Base-by-base conservation (phyloP, 2,329 filamentous ascomycete species). In the Grosmannia penicillata region DNA sequence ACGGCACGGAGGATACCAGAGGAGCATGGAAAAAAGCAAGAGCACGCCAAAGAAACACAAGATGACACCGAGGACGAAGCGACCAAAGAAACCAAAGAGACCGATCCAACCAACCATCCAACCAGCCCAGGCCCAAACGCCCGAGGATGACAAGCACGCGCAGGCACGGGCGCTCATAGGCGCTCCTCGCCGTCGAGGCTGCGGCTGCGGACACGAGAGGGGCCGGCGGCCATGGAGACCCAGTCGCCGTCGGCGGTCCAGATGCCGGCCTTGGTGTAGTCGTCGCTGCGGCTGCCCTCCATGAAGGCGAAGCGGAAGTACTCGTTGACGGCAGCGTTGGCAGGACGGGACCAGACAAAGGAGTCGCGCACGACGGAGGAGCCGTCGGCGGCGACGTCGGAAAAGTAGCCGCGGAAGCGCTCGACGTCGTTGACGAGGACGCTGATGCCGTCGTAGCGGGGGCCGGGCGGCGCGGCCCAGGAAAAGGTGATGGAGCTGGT, bases 391-490 rank as follows among this genome's bases (percentile, higher is more conserved):
- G 19, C 62, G 29, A 61, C 65, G 35, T 75, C 69, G 33, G 68
- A 69, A 44, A 80, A 79, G 55, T 79, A 89, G 6, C 71, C 71
- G n/a, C 79, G 63, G 54, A 79, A 86, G 17, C 82, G 65, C 57
- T 93, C 84, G 1, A 93, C 84, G 48, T 93, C 84, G 51, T 93
- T 91, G 46, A 93, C 81, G 0, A 93, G 62, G 14, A 91, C 69
- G 51, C 78, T 84, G 42, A 93, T 69, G 11, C 83, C 84, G 49
- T 89, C 80, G 47, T 76, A 84, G 18, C 66, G 60, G 8, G 63
- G 58, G 46, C 60, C 58, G 14, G 63, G 59, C 18, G 63, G 63
- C 26, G 54, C 43, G 3, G 58, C 57, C 72, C 70, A 77, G 3
- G 54, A 55, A 43, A 75, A 82, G 1, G 71, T 70, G 45, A 87